Conservation (phyloP, 495 filamentous ascomycete species). For the Podospora appendiculata region DNA sequence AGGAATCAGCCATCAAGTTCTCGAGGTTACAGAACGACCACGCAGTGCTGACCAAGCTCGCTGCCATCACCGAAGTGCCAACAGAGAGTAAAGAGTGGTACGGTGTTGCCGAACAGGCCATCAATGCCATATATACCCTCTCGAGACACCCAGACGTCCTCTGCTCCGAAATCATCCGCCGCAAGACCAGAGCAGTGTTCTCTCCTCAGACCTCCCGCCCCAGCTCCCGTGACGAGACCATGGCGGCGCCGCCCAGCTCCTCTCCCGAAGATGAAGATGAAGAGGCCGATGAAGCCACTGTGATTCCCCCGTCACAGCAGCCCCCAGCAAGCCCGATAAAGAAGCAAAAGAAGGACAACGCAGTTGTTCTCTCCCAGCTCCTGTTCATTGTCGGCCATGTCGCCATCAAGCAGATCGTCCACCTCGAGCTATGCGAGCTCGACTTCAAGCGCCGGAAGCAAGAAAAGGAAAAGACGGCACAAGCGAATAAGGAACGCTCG, state of each 20-base stretch:
- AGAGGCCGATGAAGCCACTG: slow-evolving; percentile 20
- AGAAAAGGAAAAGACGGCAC: slow-evolving; percentile 75
- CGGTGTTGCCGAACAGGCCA: slow-evolving; percentile 94
- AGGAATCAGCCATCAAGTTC: slow-evolving; percentile 57
- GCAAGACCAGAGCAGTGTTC: slow-evolving; percentile 83
- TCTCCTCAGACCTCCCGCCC: slow-evolving; percentile 14
- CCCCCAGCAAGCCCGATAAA: slow-evolving; percentile 26
- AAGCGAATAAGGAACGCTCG: slow-evolving; percentile 25
- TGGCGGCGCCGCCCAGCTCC: slow-evolving; percentile 19
- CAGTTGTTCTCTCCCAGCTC: slow-evolving; percentile 77
- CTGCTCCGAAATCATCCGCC: slow-evolving; percentile 83
- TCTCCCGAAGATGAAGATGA: slow-evolving; percentile 15
- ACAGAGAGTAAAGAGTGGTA: slow-evolving; percentile 94
- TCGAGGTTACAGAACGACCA: slow-evolving; percentile 87
- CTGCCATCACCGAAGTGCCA: slow-evolving; percentile 73
- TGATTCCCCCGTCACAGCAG: slow-evolving; percentile 24
- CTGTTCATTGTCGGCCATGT: slow-evolving; percentile 95
- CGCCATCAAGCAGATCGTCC: slow-evolving; percentile 98
- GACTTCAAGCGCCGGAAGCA: slow-evolving; percentile 97
- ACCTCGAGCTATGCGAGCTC: slow-evolving; percentile 91
- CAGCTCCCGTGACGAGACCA: slow-evolving; percentile 31
- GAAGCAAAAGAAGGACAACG: slow-evolving; percentile 49
- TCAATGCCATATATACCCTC: slow-evolving; percentile 90
- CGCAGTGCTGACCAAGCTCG: slow-evolving; percentile 69
- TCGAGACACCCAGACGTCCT: slow-evolving; percentile 91